These are phyloP conservation scores for Dioscorea cayenensis DNA, from an alignment of 116 monocot species.

Conservation along the genomic window DNA sequence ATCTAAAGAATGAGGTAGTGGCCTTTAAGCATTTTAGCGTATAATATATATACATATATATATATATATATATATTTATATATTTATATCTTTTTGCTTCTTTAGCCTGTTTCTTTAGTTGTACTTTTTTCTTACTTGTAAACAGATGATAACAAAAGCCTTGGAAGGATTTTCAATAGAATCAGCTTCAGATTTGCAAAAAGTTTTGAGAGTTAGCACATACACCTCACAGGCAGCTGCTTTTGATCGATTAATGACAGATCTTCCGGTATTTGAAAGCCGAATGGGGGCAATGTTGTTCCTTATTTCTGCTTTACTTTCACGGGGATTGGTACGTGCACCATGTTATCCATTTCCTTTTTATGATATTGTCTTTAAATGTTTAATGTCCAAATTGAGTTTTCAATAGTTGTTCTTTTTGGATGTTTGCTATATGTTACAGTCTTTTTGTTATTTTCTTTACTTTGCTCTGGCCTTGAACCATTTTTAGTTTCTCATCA, in stretches of 20 bases:
- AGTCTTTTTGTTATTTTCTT: no score
- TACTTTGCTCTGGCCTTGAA: no score
- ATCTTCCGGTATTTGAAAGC: constrained; percentile 69
- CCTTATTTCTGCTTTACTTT: constrained; percentile 94
- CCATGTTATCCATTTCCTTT: background rate
- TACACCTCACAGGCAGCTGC: constrained; percentile 44
- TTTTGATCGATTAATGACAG: constrained; percentile 36
- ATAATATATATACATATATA: background rate
- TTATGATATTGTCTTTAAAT: background rate
- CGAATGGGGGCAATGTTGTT: constrained; percentile 91
- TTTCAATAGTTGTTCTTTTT: background rate
- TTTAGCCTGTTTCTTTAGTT: background rate
- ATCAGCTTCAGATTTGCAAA: constrained; percentile 86
- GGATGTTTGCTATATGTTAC: no score
- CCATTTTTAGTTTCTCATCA: no score
- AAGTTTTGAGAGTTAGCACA: constrained; percentile 55
- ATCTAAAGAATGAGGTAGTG: constrained; percentile 50
- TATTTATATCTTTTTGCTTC: background rate
- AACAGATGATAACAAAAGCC: constrained; percentile 50
- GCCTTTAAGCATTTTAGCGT: background rate
- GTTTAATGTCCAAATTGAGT: background rate
- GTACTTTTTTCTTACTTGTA: background rate
- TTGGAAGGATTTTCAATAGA: constrained; percentile 73
- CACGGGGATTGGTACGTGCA: constrained; percentile 76
- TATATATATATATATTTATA: background rate